phyloP scores from a whole-genome alignment of 2,329 filamentous ascomycete genomes.

The Paecilomyces variotii region DNA sequence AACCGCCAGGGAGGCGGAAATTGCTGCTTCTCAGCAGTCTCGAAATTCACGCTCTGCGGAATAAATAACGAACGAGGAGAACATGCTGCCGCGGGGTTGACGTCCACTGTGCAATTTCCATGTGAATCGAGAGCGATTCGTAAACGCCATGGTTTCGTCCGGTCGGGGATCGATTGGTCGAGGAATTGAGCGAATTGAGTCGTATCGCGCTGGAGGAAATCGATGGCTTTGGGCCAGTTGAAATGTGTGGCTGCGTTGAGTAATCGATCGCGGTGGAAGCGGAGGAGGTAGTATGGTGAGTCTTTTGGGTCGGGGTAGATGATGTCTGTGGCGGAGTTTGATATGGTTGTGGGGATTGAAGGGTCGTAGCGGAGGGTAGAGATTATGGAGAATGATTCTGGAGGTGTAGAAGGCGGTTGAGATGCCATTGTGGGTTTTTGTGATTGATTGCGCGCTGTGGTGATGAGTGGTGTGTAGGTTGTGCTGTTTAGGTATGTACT shows the following conservation, averaged over 20 bases:
- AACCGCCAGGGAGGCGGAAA: conserved; percentile 37
- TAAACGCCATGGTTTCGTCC: conserved; percentile 28
- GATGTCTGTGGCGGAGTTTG: conserved; percentile 18
- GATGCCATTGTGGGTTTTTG: neutral
- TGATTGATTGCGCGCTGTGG: neutral
- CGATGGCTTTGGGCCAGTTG: conserved; percentile 32
- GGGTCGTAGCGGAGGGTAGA: conserved; percentile 67
- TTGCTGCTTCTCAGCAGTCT: too few relatives aligned
- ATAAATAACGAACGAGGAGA: conserved; percentile 18
- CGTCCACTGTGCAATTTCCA: conserved; percentile 25
- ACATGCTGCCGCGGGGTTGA: conserved; percentile 19
- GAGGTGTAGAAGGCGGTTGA: neutral
- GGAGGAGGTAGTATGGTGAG: conserved; percentile 70
- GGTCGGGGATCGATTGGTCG: conserved; percentile 24
- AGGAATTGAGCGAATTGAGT: conserved; percentile 19
- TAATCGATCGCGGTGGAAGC: conserved; percentile 70
- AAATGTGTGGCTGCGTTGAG: conserved; percentile 50
- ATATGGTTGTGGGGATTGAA: conserved; percentile 35
- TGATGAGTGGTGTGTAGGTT: neutral
- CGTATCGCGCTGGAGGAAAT: conserved; percentile 22
- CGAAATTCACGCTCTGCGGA: conserved; percentile 4
- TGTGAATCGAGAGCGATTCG: conserved; percentile 25
- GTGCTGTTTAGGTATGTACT: too few relatives aligned
- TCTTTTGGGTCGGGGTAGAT: conserved; percentile 29
- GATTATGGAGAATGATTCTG: conserved; percentile 51